These are phyloP conservation scores for Cladosporium sp. DNA, from an alignment of 2,329 filamentous ascomycete genomes.

Conservation along the genomic window DNA sequence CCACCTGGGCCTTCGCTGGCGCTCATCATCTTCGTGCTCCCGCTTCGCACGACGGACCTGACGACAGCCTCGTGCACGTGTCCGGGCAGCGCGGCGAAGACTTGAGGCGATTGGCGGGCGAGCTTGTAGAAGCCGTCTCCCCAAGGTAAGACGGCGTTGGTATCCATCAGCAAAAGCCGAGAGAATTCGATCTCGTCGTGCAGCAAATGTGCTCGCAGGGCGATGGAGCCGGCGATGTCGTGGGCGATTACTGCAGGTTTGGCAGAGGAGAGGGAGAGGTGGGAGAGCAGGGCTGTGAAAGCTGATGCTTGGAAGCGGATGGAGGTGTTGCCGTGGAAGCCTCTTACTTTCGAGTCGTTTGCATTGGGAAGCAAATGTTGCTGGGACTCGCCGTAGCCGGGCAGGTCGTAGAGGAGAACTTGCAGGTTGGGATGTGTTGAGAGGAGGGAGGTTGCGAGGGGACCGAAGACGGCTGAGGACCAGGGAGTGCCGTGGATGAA, in stretches of 20 bases:
- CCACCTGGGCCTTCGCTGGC: background rate
- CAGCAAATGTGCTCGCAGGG: conserved; percentile 37
- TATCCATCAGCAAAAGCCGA: conserved; percentile 37
- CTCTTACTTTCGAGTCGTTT: background rate
- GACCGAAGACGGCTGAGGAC: conserved; percentile 40
- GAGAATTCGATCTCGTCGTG: background rate
- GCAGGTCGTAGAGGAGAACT: conserved; percentile 45
- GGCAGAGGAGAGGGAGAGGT: conserved; percentile 25
- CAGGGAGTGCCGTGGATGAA: conserved; percentile 49
- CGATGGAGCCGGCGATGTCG: conserved; percentile 43
- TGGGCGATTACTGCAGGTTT: conserved; percentile 41
- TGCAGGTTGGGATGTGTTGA: conserved; percentile 10
- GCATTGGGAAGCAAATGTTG: conserved; percentile 16
- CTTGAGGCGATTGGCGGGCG: conserved; percentile 24
- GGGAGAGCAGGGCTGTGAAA: conserved; percentile 36
- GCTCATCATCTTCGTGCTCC: conserved; percentile 23
- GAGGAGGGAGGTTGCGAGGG: conserved; percentile 33
- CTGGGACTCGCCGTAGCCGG: conserved; percentile 42
- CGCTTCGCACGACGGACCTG: conserved; percentile 38
- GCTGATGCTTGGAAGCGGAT: conserved; percentile 38
- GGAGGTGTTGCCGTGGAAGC: conserved; percentile 30
- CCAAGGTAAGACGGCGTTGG: conserved; percentile 42
- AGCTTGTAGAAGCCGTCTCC: conserved; percentile 43
- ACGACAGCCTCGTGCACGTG: conserved; percentile 37
- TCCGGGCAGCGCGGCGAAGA: conserved; percentile 29